phyloP scores from a whole-genome alignment of 257 asterid species.

The Jasminum sambac region DNA sequence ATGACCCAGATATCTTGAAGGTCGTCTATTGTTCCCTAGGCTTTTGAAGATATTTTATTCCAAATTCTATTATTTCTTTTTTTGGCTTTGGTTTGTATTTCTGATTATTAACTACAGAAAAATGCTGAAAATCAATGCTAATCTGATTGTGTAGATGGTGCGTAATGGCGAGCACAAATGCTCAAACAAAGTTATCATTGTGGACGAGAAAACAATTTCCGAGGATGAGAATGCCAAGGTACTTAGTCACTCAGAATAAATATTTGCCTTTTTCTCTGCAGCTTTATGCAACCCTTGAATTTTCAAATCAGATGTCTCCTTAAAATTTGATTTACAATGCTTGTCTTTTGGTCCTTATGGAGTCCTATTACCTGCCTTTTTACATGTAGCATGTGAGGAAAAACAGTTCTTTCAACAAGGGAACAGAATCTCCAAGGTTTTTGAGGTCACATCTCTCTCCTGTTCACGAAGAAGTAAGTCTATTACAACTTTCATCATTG shows the following conservation, averaged over 20 bases:
- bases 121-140: slow-evolving; percentile 24
- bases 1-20: slow-evolving; percentile 87
- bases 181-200: slow-evolving; percentile 40
- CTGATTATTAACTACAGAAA: background rate
- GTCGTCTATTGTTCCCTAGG: slow-evolving; percentile 29
- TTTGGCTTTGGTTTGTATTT: background rate
- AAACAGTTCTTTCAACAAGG: slow-evolving; percentile 42
- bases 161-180: slow-evolving; percentile 82
- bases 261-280: background rate
- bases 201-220: slow-evolving; percentile 70
- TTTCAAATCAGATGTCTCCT: background rate
- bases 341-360: background rate
- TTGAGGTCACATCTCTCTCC: slow-evolving; percentile 46
- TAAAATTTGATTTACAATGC: background rate
- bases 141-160: slow-evolving; percentile 62
- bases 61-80: background rate
- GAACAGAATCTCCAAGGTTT: slow-evolving; percentile 36
- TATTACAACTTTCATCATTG: background rate
- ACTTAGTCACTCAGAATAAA: background rate
- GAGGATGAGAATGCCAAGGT: slow-evolving; percentile 64
- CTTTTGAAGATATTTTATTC: slow-evolving; percentile 8
- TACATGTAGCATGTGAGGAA: slow-evolving; percentile 37
- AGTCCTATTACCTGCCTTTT: slow-evolving; percentile 6
- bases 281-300: background rate
- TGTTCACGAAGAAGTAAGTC: slow-evolving; percentile 68